Base-by-base conservation (phyloP, 2,329 filamentous ascomycete genomes). In the Talaromyces sp. region DNA sequence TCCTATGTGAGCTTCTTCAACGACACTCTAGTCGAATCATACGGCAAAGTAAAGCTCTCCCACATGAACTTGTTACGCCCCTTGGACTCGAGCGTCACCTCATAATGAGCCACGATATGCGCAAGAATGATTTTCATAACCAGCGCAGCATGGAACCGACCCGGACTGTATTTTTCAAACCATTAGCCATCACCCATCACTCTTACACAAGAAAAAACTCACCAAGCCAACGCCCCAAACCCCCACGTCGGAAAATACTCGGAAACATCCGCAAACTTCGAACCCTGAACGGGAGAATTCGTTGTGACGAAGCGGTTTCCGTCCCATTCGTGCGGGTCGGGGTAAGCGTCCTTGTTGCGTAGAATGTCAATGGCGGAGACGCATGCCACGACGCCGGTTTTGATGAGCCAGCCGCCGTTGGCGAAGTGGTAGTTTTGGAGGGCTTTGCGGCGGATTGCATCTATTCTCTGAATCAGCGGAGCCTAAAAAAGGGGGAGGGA, bases 391-490 rank as follows among this genome's bases (percentile, higher is more conserved):
- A 28, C 22, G 39, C 54, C 54, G 30, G 17, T 25, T 27, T 22
- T 22, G 17, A 56, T 19, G 2, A 39, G 22, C 22, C 22, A 42
- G 32, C 22, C 32, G 11, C 54, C 54, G 22, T 25, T 25, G 30
- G 3, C 7, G 13, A 56, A 56, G 8, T 25, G 32, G 22, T 56
- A 56, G 54, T 25, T 19, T 15, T 56, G n/a, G 32, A 56, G n/a
- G n/a, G 54, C 54, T 56, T 56, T 56, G n/a, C 54, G 54, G 15
- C 54, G 54, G 33, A 56, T 56, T 42, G 54, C 54, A 9, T 39
- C 54, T 53, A 17, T 36, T 36, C n/a, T 3, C 6, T 11, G 8
- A 30, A 19, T 55, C 13, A 19, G 54, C 22, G 11, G 27, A 22
- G 32, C 9, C 9, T 1, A 13, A 52, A 13, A 52, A n/a, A 28